Percentiles rank a stretch among this genome's conserved stretches.
Evolutionary conservation across 2,329 filamentous ascomycete species (phyloP).

Genomic region (Phyllosticta citribraziliensis): DNA sequence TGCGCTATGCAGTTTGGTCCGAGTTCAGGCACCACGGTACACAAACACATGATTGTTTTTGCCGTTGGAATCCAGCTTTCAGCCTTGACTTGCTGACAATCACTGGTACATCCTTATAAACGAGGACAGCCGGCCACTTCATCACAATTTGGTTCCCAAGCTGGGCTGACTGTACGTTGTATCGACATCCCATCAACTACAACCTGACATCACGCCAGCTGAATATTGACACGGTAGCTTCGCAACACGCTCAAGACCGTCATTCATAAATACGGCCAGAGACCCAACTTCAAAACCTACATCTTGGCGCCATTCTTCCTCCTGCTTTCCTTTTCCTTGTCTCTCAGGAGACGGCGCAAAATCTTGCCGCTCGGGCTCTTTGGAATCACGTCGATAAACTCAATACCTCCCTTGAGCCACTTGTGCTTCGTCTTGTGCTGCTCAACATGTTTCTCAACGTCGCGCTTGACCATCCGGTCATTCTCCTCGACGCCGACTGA

Average conservation of each 20-base stretch:
- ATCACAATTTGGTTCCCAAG: too few species aligned
- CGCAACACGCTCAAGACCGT: neutral
- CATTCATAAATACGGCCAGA: neutral
- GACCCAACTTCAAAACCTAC: conserved; percentile 28
- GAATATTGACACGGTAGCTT: neutral
- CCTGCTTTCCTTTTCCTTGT: conserved; percentile 61
- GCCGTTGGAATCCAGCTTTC: too few species aligned
- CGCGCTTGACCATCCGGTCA: conserved; percentile 39
- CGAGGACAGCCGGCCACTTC: too few species aligned
- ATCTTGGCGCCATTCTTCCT: conserved; percentile 57
- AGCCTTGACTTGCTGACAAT: too few species aligned
- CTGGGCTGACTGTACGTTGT: neutral
- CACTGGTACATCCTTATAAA: too few species aligned
- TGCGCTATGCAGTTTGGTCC: neutral
- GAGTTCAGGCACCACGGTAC: neutral
- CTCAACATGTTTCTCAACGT: conserved; percentile 50
- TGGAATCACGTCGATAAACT: conserved; percentile 41
- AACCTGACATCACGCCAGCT: neutral
- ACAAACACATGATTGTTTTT: neutral
- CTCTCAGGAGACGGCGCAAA: conserved; percentile 54
- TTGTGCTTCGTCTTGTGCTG: conserved; percentile 53
- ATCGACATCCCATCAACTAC: neutral
- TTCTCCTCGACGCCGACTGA: conserved; percentile 42
- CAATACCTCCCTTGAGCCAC: conserved; percentile 51
- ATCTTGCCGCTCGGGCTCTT: conserved; percentile 57